A percentile compares a stretch with the other conserved stretches of the same genome.
Evolutionary conservation across 139 green algal species (phyloP).

Genomic region (Zygnema circumcarinatum): DNA sequence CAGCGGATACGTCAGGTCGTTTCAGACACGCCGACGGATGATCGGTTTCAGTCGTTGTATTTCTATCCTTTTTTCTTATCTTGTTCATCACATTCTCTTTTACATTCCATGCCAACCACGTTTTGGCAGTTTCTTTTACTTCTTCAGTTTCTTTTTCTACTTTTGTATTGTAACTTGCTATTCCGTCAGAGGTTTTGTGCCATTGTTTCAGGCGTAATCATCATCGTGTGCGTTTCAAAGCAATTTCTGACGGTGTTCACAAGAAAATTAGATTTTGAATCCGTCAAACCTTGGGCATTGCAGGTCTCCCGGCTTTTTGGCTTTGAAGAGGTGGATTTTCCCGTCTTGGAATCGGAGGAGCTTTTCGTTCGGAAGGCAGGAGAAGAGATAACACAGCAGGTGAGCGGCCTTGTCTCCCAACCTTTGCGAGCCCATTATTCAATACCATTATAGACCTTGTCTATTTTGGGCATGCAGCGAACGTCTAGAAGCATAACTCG

Average conservation of each 20-base stretch:
- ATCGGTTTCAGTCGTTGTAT: not conserved
- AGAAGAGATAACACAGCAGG: constrained; percentile 96
- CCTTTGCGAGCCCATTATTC: not conserved
- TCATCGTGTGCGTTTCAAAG: too few species aligned
- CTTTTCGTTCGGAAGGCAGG: constrained; percentile 96
- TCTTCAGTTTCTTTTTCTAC: too few species aligned
- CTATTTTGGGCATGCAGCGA: too few species aligned
- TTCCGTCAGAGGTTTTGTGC: too few species aligned
- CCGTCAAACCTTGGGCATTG: too few species aligned
- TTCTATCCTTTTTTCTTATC: not conserved
- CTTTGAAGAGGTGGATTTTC: constrained; percentile 94
- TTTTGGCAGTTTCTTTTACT: too few species aligned
- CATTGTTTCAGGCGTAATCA: too few species aligned
- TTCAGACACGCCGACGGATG: not conserved
- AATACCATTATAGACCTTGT: not conserved
- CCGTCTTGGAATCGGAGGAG: constrained; percentile 95
- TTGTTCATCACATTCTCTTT: not conserved
- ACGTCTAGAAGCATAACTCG: too few species aligned
- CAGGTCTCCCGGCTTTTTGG: constrained; percentile 72
- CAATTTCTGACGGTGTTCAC: too few species aligned
- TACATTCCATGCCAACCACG: not conserved
- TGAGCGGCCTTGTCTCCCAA: too few species aligned
- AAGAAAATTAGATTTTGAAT: too few species aligned
- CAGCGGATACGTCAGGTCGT: not conserved
- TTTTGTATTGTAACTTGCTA: too few species aligned